A percentile compares a stretch with the other conserved stretches of the same genome.
Evolutionary conservation across 225 moss, liverwort and hornwort genomes (phyloP).

Genomic region (Straminergon stramineum): DNA sequence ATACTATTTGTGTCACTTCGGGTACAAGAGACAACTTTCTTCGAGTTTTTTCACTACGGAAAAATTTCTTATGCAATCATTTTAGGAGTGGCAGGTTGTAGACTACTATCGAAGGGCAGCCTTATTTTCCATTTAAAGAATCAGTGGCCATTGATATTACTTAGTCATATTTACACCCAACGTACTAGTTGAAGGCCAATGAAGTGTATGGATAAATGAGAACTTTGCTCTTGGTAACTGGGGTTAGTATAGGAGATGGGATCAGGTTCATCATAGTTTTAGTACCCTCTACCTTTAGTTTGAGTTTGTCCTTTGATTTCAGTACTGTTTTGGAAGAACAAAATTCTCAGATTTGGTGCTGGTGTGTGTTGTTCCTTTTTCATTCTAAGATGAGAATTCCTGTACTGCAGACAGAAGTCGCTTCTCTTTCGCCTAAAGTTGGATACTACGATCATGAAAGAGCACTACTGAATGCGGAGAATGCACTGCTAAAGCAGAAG

Average conservation of each 20-base stretch:
- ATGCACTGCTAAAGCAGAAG: constrained; percentile 72
- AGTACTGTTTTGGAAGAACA: neutral
- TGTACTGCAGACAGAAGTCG: constrained; percentile 68
- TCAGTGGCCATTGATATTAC: no score
- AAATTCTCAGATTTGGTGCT: neutral
- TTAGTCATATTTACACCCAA: neutral
- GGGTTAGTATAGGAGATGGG: neutral
- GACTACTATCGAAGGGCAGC: neutral
- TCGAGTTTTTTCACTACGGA: neutral
- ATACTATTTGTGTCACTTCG: neutral
- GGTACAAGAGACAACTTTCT: neutral
- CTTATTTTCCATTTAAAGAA: neutral
- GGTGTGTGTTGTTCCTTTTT: neutral
- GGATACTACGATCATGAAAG: constrained; percentile 80
- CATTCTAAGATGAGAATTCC: neutral
- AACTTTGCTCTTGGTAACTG: neutral
- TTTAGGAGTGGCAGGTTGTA: neutral
- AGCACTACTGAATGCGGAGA: constrained; percentile 64
- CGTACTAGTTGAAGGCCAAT: neutral
- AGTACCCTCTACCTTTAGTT: neutral
- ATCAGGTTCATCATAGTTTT: neutral
- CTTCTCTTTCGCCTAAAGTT: constrained; percentile 80
- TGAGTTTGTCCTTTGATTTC: neutral
- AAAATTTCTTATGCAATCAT: neutral
- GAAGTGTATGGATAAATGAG: neutral